These are phyloP conservation scores for Trypanosoma vivax DNA, from an alignment of 208 protist genomes.

Conservation along the genomic window DNA sequence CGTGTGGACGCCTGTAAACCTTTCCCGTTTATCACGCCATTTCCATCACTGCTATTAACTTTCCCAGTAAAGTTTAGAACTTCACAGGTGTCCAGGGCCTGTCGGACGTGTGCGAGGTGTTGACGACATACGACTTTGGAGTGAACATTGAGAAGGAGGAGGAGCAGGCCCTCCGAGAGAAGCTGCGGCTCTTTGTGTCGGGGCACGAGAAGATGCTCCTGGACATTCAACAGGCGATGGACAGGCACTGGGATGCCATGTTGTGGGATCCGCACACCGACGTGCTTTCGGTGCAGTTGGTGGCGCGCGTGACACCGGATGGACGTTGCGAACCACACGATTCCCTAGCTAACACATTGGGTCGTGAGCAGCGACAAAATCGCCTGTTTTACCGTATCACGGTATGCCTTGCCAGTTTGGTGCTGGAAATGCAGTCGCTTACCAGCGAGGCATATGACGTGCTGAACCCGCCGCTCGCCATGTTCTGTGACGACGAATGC, in stretches of 20 bases:
- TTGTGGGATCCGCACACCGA: constrained; percentile 40
- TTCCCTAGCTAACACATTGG: constrained; percentile 40
- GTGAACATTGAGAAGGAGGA: constrained; percentile 27
- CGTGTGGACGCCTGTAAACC: too few species aligned
- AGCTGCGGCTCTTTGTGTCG: constrained; percentile 31
- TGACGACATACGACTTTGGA: constrained; percentile 16
- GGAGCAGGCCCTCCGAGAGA: constrained; percentile 20
- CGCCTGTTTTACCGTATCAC: constrained; percentile 36
- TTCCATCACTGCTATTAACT: too few species aligned
- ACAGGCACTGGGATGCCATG: constrained; percentile 37
- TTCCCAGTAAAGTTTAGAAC: too few species aligned
- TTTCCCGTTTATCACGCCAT: too few species aligned
- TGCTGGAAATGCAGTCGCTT: constrained; percentile 44
- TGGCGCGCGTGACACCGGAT: constrained; percentile 8
- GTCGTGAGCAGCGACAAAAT: constrained; percentile 22
- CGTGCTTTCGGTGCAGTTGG: constrained; percentile 27
- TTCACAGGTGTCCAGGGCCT: too few species aligned
- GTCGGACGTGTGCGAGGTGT: too few species aligned
- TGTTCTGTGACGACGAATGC: constrained; percentile 37
- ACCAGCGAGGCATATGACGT: constrained; percentile 25
- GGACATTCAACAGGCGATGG: constrained; percentile 42
- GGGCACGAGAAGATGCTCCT: constrained; percentile 49
- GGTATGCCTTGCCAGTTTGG: constrained; percentile 27
- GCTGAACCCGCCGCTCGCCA: constrained; percentile 35
- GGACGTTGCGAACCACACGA: constrained; percentile 1